A percentile compares a stretch with the other conserved stretches of the same genome.
Conservation (phyloP, 768 basidiomycete species). For the Boletus reticulatus region DNA sequence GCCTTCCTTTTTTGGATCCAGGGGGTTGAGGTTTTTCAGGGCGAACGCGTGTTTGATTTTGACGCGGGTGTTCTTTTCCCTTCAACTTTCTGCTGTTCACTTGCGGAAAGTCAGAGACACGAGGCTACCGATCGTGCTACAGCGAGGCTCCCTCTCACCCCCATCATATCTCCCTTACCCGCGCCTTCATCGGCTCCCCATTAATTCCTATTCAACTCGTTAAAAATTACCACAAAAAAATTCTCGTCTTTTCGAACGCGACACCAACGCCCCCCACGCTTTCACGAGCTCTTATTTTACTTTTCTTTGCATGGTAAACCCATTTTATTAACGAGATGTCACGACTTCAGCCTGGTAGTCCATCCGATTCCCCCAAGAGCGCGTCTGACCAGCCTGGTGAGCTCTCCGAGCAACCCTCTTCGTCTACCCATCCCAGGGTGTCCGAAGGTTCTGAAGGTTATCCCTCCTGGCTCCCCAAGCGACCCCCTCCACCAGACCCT, state of each 20-base stretch:
- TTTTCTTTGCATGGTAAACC: slow-evolving; percentile 29
- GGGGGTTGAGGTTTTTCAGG: slow-evolving; percentile 35
- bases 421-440: slow-evolving; percentile 32
- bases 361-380: slow-evolving; percentile 32
- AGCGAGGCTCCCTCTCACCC: slow-evolving; percentile 41
- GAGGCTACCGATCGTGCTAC: slow-evolving; percentile 43
- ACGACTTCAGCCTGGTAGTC: slow-evolving; percentile 31
- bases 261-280: slow-evolving; percentile 28
- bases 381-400: slow-evolving; percentile 29
- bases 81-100: slow-evolving; percentile 28
- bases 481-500: slow-evolving; percentile 75
- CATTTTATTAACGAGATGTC: slow-evolving; percentile 37
- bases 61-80: slow-evolving; percentile 19
- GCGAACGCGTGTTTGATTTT: slow-evolving; percentile 28
- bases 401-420: slow-evolving; percentile 34
- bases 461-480: slow-evolving; percentile 80
- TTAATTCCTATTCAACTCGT: slow-evolving; percentile 18
- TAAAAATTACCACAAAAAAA: slow-evolving; percentile 17
- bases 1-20: slow-evolving; percentile 29
- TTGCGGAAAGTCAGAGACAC: slow-evolving; percentile 46
- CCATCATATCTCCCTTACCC: slow-evolving; percentile 20
- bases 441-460: slow-evolving; percentile 63
- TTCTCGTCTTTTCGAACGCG: slow-evolving; percentile 29
- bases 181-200: slow-evolving; percentile 11
- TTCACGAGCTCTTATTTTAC: slow-evolving; percentile 30